phyloP scores from a whole-genome alignment of 176 grass and related monocot genomes.

The Phoenix dactylifera region DNA sequence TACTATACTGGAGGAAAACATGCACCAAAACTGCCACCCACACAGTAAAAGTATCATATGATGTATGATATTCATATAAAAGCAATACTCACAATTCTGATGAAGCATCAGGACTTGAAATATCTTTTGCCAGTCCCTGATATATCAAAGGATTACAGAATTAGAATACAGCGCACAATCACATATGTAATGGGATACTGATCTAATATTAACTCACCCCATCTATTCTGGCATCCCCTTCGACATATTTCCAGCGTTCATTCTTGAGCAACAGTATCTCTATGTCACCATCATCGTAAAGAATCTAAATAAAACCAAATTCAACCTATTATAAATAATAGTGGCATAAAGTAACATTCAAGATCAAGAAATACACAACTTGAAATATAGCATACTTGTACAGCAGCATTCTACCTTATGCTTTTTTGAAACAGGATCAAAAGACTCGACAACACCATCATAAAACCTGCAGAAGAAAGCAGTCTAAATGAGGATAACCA shows the following conservation, averaged over 20 bases:
- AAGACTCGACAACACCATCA: conserved; percentile 40
- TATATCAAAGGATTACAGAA: not conserved
- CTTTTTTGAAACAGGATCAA: conserved; percentile 30
- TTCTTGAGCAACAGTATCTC: conserved; percentile 43
- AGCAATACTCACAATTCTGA: conserved; percentile 24
- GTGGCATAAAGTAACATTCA: not conserved
- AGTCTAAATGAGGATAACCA: not conserved
- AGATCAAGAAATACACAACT: not conserved
- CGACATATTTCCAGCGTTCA: conserved; percentile 52
- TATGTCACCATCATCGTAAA: conserved; percentile 82
- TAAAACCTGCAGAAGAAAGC: conserved; percentile 59
- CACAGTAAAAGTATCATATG: too few species aligned
- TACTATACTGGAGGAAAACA: too few species aligned
- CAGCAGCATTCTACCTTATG: conserved; percentile 36
- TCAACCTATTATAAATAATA: not conserved
- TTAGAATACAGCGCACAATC: not conserved
- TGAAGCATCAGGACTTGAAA: conserved; percentile 10
- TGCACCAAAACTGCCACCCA: too few species aligned
- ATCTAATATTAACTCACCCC: conserved; percentile 23
- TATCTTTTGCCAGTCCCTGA: conserved; percentile 29
- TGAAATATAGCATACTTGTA: conserved; percentile 1
- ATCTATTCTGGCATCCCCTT: not conserved
- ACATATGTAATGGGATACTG: not conserved
- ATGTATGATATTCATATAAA: not conserved
- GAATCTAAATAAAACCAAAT: conserved; percentile 28